These are phyloP conservation scores for Candida orba DNA, from an alignment of 805 yeast species.

Conservation along the genomic window DNA sequence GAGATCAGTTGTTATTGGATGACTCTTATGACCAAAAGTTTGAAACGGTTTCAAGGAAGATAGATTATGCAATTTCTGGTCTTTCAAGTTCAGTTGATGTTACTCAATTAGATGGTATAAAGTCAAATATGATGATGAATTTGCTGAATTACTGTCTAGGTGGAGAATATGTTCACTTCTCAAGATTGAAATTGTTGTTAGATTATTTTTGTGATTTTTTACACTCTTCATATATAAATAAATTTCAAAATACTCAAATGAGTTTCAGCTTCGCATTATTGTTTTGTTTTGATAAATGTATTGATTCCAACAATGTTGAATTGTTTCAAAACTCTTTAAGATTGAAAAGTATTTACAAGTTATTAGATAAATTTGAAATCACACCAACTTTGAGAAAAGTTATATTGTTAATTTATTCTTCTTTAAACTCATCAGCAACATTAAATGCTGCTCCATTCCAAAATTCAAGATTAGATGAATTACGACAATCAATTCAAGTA, in stretches of 20 bases:
- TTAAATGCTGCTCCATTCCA: slow-evolving; percentile 8
- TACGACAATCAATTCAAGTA: slow-evolving; percentile 11
- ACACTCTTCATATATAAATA: slow-evolving; percentile 2
- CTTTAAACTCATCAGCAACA: slow-evolving; percentile 1
- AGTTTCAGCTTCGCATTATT: slow-evolving; percentile 5
- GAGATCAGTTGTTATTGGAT: slow-evolving; percentile 16
- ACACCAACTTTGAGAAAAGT: slow-evolving; percentile 9
- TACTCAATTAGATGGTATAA: slow-evolving; percentile 12
- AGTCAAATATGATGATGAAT: slow-evolving; percentile 17
- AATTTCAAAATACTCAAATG: slow-evolving; percentile 3
- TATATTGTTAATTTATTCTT: slow-evolving; percentile 6
- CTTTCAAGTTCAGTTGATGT: slow-evolving; percentile 2
- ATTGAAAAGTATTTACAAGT: slow-evolving; percentile 4
- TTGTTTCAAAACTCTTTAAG: slow-evolving; percentile 8
- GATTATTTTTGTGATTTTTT: slow-evolving; percentile 8
- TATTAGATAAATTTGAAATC: background rate
- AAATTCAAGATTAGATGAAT: slow-evolving; percentile 12
- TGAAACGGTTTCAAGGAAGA: slow-evolving; percentile 19
- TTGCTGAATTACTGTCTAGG: slow-evolving; percentile 12
- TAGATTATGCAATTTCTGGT: slow-evolving; percentile 14
- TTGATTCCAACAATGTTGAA: background rate
- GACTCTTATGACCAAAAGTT: slow-evolving; percentile 17
- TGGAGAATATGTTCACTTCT: slow-evolving; percentile 9
- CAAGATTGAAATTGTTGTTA: slow-evolving; percentile 12
- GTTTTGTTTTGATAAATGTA: slow-evolving; percentile 1